A percentile compares a stretch with the other conserved stretches of the same genome.
Conservation (phyloP, 1,139 yeast genomes). For the Meyerozyma sp. region DNA sequence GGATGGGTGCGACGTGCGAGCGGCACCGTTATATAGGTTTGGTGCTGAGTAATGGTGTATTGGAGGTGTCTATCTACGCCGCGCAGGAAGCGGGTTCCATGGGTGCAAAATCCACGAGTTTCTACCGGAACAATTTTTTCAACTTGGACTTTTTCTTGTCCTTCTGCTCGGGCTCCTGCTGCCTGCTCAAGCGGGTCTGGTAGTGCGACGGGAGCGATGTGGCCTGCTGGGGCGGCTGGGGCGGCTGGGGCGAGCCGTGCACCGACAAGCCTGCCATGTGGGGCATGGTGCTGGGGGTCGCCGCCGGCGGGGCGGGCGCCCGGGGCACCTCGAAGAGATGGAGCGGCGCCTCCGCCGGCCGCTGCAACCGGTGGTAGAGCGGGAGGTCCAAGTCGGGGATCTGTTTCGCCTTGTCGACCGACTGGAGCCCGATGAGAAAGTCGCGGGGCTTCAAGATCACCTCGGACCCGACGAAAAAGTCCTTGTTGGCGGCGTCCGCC, state of each 20-base stretch:
- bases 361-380: conserved; percentile 19
- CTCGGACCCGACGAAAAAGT: conserved; percentile 81
- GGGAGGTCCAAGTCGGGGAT: conserved; percentile 30
- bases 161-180: conserved; percentile 11
- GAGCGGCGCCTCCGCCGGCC: conserved; percentile 28
- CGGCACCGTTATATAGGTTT: background rate
- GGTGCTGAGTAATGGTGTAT: conserved; percentile 1
- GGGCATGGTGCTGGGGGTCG: conserved; percentile 1
- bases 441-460: conserved; percentile 64
- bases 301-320: conserved; percentile 6
- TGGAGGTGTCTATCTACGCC: background rate
- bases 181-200: conserved; percentile 17
- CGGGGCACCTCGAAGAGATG: conserved; percentile 27
- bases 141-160: conserved; percentile 32
- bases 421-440: conserved; percentile 42
- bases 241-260: background rate
- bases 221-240: background rate
- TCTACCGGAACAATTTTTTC: conserved; percentile 32
- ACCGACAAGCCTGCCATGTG: background rate
- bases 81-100: too few species aligned
- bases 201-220: conserved; percentile 21
- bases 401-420: conserved; percentile 31
- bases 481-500: conserved; percentile 57
- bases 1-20: too few species aligned
- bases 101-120: too few species aligned